A percentile compares a stretch with the other conserved stretches of the same genome.
Conservation (phyloP, 306 rosid species). For the Sphenostylis stenocarpa region DNA sequence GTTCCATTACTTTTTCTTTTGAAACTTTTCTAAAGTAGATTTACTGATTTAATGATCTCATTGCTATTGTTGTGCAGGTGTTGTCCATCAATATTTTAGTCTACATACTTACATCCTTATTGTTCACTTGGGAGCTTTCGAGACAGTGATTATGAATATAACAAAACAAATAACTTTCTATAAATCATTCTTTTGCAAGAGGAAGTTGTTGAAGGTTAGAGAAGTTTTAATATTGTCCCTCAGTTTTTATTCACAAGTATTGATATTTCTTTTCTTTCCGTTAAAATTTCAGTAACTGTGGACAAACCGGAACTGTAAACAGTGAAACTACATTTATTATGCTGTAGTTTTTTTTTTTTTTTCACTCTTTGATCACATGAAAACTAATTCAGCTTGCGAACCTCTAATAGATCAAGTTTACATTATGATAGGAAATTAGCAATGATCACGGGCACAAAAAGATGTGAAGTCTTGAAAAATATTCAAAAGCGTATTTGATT, state of each 20-base stretch:
- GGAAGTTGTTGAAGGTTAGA: conserved; percentile 41
- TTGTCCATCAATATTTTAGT: conserved; percentile 49
- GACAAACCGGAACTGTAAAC: background rate
- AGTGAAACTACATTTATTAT: background rate
- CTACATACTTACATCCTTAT: conserved; percentile 28
- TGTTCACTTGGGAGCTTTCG: conserved; percentile 37
- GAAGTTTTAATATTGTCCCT: background rate
- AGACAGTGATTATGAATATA: conserved; percentile 36
- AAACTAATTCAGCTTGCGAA: background rate
- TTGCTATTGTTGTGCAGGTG: conserved; percentile 47
- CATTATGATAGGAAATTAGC: background rate
- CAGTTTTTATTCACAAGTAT: background rate
- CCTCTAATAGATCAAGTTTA: background rate
- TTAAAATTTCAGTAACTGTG: background rate
- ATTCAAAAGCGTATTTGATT: conserved; percentile 8
- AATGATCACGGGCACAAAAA: conserved; percentile 5
- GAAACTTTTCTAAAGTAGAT: background rate
- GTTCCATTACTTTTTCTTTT: background rate
- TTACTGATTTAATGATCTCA: background rate
- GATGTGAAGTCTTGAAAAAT: background rate
- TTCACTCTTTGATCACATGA: background rate
- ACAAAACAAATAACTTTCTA: conserved; percentile 17
- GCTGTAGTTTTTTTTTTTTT: background rate
- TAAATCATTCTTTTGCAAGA: conserved; percentile 24
- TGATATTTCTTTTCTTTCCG: background rate